These are phyloP conservation scores for Colletotrichum trifolii DNA, from an alignment of 2,329 filamentous ascomycete species.

Conservation along the genomic window DNA sequence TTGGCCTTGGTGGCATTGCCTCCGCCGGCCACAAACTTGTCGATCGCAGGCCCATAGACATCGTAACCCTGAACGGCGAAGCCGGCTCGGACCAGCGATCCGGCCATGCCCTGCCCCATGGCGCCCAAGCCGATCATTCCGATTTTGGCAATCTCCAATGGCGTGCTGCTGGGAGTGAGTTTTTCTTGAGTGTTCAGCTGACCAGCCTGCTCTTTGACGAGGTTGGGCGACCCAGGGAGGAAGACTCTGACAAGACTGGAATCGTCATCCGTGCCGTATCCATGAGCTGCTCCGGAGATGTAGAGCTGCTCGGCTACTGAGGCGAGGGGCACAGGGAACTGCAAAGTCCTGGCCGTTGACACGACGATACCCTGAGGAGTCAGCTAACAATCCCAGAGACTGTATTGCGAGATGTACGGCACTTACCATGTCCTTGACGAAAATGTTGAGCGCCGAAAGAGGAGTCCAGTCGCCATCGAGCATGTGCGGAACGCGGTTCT, in stretches of 20 bases:
- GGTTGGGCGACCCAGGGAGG: conserved; percentile 35
- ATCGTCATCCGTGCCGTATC: conserved; percentile 44
- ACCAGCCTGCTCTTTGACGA: conserved; percentile 36
- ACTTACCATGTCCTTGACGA: conserved; percentile 49
- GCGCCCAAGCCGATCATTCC: conserved; percentile 51
- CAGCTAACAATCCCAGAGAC: background rate
- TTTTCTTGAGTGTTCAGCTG: conserved; percentile 14
- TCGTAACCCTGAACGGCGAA: conserved; percentile 49
- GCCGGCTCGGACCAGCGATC: conserved; percentile 46
- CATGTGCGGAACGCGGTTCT: conserved; percentile 65
- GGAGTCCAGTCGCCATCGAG: conserved; percentile 59
- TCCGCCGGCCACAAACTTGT: conserved; percentile 43
- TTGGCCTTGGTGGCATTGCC: conserved; percentile 40
- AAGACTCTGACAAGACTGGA: conserved; percentile 44
- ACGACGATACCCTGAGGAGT: conserved; percentile 42
- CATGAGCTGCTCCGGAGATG: conserved; percentile 42
- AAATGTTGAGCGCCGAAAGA: conserved; percentile 48
- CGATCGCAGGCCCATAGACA: conserved; percentile 43
- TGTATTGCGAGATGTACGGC: background rate
- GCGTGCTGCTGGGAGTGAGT: conserved; percentile 38
- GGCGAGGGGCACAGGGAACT: conserved; percentile 50
- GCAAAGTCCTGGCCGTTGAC: conserved; percentile 42
- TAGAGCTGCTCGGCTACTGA: conserved; percentile 48
- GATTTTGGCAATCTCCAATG: conserved; percentile 43
- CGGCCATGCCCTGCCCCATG: conserved; percentile 52